These are phyloP conservation scores for Betula pendula DNA, from an alignment of 306 rosid species.

Conservation along the genomic window DNA sequence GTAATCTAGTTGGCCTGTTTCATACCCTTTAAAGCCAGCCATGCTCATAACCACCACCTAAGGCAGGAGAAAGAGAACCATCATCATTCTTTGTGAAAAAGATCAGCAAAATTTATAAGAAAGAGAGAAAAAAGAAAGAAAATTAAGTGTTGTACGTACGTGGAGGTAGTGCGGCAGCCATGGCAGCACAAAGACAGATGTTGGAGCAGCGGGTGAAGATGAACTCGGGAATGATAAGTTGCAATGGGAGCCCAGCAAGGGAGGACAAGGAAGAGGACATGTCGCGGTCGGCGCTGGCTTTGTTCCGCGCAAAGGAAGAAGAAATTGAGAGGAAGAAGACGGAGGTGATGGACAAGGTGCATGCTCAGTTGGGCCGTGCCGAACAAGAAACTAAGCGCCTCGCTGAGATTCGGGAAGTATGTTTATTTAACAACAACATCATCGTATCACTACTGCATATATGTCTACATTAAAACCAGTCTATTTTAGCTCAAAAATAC, in stretches of 20 bases:
- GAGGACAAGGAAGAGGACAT: slow-evolving; percentile 84
- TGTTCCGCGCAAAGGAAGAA: slow-evolving; percentile 81
- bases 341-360: slow-evolving; percentile 85
- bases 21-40: slow-evolving; percentile 57
- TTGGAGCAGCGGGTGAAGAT: slow-evolving; percentile 55
- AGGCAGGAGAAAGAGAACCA: slow-evolving; percentile 50
- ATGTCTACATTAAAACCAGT: no score
- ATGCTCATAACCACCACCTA: slow-evolving; percentile 56
- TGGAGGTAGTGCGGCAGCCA: slow-evolving; percentile 24
- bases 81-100: slow-evolving; percentile 53
- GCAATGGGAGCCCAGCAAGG: slow-evolving; percentile 53
- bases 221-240: slow-evolving; percentile 52
- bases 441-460: no score
- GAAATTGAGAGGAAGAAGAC: slow-evolving; percentile 83
- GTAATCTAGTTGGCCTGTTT: slow-evolving; percentile 18
- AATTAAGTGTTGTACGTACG: no score
- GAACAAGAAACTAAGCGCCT: slow-evolving; percentile 77
- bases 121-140: slow-evolving; percentile 15
- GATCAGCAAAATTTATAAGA: no score
- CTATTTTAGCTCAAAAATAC: no score
- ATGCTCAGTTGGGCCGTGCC: slow-evolving; percentile 66
- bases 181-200: slow-evolving; percentile 71
- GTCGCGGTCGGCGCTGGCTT: slow-evolving; percentile 69
- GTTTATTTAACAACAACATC: slow-evolving; percentile 32
- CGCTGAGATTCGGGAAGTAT: slow-evolving; percentile 89